phyloP scores from a whole-genome alignment of 371 early-diverging fungal genomes.

The Cokeromyces recurvatus region DNA sequence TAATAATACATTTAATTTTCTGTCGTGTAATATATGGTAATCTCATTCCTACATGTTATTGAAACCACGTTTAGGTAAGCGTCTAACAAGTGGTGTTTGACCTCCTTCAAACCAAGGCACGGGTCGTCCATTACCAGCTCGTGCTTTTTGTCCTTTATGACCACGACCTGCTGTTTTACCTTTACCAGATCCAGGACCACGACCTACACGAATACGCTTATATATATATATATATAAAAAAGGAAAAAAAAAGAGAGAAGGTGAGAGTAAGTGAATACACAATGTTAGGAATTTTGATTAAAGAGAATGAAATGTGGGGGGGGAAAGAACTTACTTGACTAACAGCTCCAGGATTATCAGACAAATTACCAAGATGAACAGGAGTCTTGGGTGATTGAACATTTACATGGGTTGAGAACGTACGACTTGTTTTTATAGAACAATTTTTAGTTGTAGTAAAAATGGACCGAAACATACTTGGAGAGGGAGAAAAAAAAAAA shows the following conservation, averaged over 20 bases:
- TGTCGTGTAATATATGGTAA: too few relatives aligned
- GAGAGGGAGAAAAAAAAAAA: too few relatives aligned
- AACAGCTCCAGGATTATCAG: constrained; percentile 49
- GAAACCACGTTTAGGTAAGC: constrained; percentile 91
- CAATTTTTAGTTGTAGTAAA: too few relatives aligned
- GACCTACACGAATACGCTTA: constrained; percentile 76
- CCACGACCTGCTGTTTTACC: constrained; percentile 92
- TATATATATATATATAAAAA: too few relatives aligned
- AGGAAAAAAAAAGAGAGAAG: too few relatives aligned
- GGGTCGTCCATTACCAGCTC: constrained; percentile 75
- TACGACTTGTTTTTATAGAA: too few relatives aligned
- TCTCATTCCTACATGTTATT: constrained; percentile 56
- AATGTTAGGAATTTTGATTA: not conserved
- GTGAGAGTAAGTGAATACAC: too few relatives aligned
- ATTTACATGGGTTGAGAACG: too few relatives aligned
- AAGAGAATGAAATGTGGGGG: not conserved
- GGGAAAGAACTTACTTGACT: constrained; percentile 31
- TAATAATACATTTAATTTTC: too few relatives aligned
- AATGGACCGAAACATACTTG: too few relatives aligned
- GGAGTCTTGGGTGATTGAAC: constrained; percentile 29
- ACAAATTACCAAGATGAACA: constrained; percentile 33
- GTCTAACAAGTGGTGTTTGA: constrained; percentile 80
- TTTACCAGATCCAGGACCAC: constrained; percentile 82
- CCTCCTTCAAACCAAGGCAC: constrained; percentile 92
- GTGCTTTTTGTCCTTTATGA: constrained; percentile 90